Evolutionary conservation across 331 rosid genomes (phyloP).

Genomic region (Acacia pycnantha): DNA sequence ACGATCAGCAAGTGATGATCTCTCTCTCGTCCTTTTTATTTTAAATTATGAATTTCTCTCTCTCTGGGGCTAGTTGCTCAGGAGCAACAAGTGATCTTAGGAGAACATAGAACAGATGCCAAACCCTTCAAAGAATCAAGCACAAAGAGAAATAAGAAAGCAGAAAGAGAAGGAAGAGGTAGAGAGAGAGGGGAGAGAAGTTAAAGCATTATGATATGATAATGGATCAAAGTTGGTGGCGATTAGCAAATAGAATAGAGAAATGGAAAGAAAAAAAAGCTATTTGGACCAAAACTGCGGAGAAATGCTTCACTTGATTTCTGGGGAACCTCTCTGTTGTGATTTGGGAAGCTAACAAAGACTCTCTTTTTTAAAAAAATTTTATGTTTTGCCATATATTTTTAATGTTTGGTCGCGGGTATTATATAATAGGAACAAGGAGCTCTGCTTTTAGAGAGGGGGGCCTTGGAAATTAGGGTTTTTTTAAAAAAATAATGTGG

Average conservation of each 20-base stretch:
- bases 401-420: neutral
- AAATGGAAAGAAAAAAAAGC: slow-evolving; percentile 25
- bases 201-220: neutral
- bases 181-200: slow-evolving; percentile 20
- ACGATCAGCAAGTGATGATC: slow-evolving; percentile 20
- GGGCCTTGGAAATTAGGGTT: slow-evolving; percentile 72
- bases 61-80: neutral
- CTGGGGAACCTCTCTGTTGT: slow-evolving; percentile 28
- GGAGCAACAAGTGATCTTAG: slow-evolving; percentile 25
- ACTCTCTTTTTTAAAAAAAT: neutral
- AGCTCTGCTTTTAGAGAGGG: slow-evolving; percentile 28
- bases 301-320: slow-evolving; percentile 15
- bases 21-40: neutral
- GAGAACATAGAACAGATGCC: slow-evolving; percentile 49
- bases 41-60: neutral
- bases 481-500: slow-evolving; percentile 29
- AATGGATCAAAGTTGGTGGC: neutral
- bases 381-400: neutral
- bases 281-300: slow-evolving; percentile 30
- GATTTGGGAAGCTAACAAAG: slow-evolving; percentile 28
- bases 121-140: slow-evolving; percentile 44
- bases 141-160: slow-evolving; percentile 19
- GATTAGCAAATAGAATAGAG: slow-evolving; percentile 10
- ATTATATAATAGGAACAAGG: neutral
- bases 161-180: slow-evolving; percentile 30